Conservation (phyloP, 805 yeast genomes). For the Ogataea salicorniae region DNA sequence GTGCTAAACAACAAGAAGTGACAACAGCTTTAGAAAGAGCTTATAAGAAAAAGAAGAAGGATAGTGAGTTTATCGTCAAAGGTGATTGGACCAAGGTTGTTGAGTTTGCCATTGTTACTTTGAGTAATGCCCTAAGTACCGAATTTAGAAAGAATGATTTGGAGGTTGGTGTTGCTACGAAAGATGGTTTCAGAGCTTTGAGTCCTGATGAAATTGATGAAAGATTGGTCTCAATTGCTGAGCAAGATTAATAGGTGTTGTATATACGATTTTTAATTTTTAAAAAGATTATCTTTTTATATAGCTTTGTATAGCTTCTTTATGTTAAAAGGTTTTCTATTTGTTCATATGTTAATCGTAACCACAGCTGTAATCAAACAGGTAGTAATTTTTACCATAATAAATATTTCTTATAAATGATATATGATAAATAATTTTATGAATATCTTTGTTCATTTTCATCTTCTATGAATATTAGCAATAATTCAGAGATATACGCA, state of each 20-base stretch:
- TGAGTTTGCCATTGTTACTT: slow-evolving; percentile 81
- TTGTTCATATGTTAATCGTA: too few species aligned
- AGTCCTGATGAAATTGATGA: slow-evolving; percentile 89
- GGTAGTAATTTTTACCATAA: neutral
- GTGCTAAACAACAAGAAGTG: slow-evolving; percentile 97
- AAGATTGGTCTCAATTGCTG: slow-evolving; percentile 90
- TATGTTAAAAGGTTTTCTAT: too few species aligned
- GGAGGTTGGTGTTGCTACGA: slow-evolving; percentile 85
- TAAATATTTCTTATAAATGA: neutral
- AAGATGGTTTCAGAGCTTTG: slow-evolving; percentile 64
- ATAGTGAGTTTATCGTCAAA: slow-evolving; percentile 46
- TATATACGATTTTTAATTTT: neutral
- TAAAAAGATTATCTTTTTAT: too few species aligned
- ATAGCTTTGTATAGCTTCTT: too few species aligned
- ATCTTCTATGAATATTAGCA: too few species aligned
- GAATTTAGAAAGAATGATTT: slow-evolving; percentile 92
- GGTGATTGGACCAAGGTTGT: slow-evolving; percentile 89
- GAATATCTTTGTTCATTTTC: too few species aligned
- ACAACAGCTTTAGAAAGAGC: slow-evolving; percentile 85
- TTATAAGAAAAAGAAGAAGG: slow-evolving; percentile 55
- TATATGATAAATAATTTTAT: too few species aligned
- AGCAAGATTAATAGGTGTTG: slow-evolving; percentile 65
- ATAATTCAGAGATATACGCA: too few species aligned
- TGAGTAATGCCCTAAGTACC: slow-evolving; percentile 82
- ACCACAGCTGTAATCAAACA: neutral